These are phyloP conservation scores for Macrophomina phaseolina DNA, from an alignment of 2,329 filamentous ascomycete species.

Conservation along the genomic window DNA sequence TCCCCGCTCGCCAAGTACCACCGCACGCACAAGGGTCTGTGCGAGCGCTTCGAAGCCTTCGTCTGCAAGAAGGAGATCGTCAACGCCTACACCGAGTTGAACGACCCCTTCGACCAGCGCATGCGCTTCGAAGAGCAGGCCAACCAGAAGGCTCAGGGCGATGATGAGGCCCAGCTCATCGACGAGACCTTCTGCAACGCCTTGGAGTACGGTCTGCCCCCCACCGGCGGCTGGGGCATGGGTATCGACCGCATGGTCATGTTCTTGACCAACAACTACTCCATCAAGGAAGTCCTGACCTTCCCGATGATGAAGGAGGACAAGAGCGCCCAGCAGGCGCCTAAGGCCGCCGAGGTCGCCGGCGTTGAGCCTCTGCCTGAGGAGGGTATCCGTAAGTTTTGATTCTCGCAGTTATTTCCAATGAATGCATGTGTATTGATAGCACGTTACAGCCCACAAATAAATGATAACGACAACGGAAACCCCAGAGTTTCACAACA, in stretches of 20 bases:
- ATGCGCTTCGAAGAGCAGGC: slow-evolving; percentile 94
- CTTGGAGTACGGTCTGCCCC: slow-evolving; percentile 88
- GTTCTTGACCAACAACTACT: slow-evolving; percentile 96
- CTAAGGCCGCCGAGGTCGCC: slow-evolving; percentile 66
- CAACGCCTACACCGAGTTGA: slow-evolving; percentile 97
- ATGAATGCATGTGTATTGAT: background rate
- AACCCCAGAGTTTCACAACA: background rate
- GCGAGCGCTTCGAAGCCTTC: slow-evolving; percentile 97
- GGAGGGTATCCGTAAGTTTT: slow-evolving; percentile 60
- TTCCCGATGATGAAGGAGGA: slow-evolving; percentile 99
- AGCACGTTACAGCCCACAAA: slow-evolving; percentile 16
- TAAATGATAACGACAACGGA: slow-evolving; percentile 16
- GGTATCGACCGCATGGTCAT: slow-evolving; percentile 93
- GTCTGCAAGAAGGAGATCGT: slow-evolving; percentile 97
- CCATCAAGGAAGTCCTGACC: slow-evolving; percentile 92
- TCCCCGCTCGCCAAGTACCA: slow-evolving; percentile 96
- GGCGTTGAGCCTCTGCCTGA: slow-evolving; percentile 64
- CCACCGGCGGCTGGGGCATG: slow-evolving; percentile 95
- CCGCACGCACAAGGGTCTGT: slow-evolving; percentile 79
- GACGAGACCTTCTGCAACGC: slow-evolving; percentile 95
- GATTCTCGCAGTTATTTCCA: background rate
- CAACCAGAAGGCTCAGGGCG: slow-evolving; percentile 91
- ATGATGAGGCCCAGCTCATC: slow-evolving; percentile 94
- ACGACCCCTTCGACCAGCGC: slow-evolving; percentile 94
- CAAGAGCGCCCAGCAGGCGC: slow-evolving; percentile 49